phyloP scores from a whole-genome alignment of 805 yeast genomes.

The Starmerella vaccinii region DNA sequence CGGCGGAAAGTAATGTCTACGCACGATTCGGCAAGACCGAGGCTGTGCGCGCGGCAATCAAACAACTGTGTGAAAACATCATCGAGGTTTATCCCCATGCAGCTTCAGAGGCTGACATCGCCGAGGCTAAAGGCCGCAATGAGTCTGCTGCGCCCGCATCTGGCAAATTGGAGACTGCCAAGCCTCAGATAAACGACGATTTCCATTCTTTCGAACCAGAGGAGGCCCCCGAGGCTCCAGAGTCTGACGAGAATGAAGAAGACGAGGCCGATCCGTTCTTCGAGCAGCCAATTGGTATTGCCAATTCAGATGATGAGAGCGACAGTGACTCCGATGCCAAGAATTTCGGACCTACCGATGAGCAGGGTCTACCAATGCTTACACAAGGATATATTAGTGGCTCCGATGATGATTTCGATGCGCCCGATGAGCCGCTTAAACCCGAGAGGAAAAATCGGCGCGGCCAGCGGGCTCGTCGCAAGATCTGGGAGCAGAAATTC shows the following conservation, averaged over 20 bases:
- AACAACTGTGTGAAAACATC: conserved; percentile 7
- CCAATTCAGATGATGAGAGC: conserved; percentile 29
- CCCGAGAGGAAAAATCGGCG: conserved; percentile 69
- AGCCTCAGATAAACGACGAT: neutral
- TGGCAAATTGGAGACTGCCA: neutral
- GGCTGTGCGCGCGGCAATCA: conserved; percentile 15
- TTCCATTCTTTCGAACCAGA: conserved; percentile 7
- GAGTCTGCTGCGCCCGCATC: conserved; percentile 1
- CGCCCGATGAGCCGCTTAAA: conserved; percentile 18
- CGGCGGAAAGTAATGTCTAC: conserved; percentile 30
- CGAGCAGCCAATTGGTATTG: conserved; percentile 9
- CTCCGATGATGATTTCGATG: conserved; percentile 42
- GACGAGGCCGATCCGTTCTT: conserved; percentile 37
- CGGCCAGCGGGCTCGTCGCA: conserved; percentile 94
- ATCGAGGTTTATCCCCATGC: conserved; percentile 9
- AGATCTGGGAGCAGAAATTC: conserved; percentile 88
- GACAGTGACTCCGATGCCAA: conserved; percentile 31
- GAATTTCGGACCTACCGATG: conserved; percentile 17
- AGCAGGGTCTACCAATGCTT: conserved; percentile 31
- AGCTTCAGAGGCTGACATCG: neutral
- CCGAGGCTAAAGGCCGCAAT: neutral
- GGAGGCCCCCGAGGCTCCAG: conserved; percentile 16
- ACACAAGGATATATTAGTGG: conserved; percentile 71
- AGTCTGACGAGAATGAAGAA: conserved; percentile 6
- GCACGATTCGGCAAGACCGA: conserved; percentile 34